Evolutionary conservation across 345 rosid genomes (phyloP), one percentile per base, ranked within the genome.

Genomic region (Nasturtium officinale): DNA sequence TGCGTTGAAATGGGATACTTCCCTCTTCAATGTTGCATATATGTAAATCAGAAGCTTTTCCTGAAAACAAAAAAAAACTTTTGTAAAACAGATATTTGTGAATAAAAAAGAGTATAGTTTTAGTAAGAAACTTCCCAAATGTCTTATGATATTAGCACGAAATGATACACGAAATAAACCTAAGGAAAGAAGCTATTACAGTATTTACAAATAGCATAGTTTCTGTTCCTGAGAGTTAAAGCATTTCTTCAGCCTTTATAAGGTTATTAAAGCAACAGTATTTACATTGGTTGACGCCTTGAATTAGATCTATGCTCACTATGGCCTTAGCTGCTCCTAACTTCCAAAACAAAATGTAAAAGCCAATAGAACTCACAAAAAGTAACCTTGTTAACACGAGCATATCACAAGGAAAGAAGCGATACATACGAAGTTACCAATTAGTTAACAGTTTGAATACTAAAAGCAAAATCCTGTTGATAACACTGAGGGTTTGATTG

Each of bases 11-110:
- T 33, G 15, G 43, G 33, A 23, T 61, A 26, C 25, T 45, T 62
- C 47, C 65, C 17, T 58, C 54, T 65, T 64, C 63, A 46, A 48
- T 30, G 67, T 71, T 77, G 57, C 65, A 50, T 9, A 32, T 15
- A 63, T 43, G 4, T 58, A 58, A 2, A 7, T 61, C 3, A 51
- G 16, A 3, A 54, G 47, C 15, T 43, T 40, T 55, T 15, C 25
- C 38, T 63, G 63, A 2, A 64, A 62, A 53, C 6, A 62, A 63
- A 32, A 43, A 5, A 42, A 20, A 3, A 54, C 52, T 30, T 23
- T 32, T 63, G 57, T 45, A 71, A 23, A 60, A 5, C 23, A 75
- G 21, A 52, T 30, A 16, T 67, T 5, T 29, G 35, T 67, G 56
- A 32, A 60, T 60, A 50, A 59, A 38, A 50, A 40, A 18, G 9